phyloP scores from a whole-genome alignment of 2,329 filamentous ascomycete genomes.

The Phaeosphaeria sp. region DNA sequence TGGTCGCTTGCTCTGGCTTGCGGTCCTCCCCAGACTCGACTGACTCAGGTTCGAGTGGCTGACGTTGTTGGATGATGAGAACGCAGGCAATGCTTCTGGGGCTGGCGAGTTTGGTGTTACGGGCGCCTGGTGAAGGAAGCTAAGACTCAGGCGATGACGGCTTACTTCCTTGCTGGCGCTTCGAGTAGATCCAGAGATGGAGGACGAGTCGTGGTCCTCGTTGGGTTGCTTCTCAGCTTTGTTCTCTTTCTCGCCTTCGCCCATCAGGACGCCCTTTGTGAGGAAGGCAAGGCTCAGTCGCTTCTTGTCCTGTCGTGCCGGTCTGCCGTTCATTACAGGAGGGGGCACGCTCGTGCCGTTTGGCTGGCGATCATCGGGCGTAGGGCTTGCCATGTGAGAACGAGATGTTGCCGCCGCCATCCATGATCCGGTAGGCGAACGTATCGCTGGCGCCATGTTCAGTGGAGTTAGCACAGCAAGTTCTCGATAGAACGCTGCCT shows the following conservation, averaged over 20 bases:
- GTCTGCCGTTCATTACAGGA: constrained; percentile 27
- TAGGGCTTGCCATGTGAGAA: constrained; percentile 36
- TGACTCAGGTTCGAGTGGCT: constrained; percentile 11
- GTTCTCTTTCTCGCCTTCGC: constrained; percentile 26
- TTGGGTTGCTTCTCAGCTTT: constrained; percentile 23
- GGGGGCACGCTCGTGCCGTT: constrained; percentile 36
- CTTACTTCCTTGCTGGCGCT: constrained; percentile 43
- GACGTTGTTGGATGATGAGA: constrained; percentile 11
- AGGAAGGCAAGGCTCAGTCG: constrained; percentile 48
- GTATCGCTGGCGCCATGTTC: constrained; percentile 31
- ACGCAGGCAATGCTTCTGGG: constrained; percentile 38
- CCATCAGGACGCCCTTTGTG: constrained; percentile 41
- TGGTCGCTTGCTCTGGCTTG: constrained; percentile 32
- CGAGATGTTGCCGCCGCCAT: constrained; percentile 35
- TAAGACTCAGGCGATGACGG: constrained; percentile 37
- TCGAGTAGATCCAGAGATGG: constrained; percentile 29
- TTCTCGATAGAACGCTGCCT: constrained; percentile 54
- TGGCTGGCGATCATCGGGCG: constrained; percentile 24
- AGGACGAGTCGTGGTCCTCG: constrained; percentile 32
- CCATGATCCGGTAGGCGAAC: constrained; percentile 46
- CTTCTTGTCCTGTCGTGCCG: constrained; percentile 49
- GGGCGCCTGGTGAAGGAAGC: constrained; percentile 34
- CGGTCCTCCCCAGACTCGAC: constrained; percentile 7
- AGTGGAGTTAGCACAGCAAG: constrained; percentile 49
- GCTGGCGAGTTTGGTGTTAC: constrained; percentile 32